Percentiles rank a stretch among this genome's conserved stretches.
Evolutionary conservation across 208 protist species (phyloP).

Genomic region (Porcisia hertigi): DNA sequence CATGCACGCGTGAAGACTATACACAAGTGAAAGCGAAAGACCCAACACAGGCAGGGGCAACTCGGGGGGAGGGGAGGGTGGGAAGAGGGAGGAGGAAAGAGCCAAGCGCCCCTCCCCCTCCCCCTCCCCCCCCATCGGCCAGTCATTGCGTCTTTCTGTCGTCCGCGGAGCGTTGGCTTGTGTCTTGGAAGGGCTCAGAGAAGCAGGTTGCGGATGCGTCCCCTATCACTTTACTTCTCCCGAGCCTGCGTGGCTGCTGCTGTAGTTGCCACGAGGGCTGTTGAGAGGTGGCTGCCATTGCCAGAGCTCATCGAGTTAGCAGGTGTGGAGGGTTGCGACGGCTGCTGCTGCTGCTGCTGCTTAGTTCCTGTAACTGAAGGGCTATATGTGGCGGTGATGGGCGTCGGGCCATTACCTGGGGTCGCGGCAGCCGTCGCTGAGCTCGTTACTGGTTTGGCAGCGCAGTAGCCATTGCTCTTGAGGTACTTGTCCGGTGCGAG

Average conservation of each 20-base stretch:
- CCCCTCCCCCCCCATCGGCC: not conserved
- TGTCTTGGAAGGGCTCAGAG: not conserved
- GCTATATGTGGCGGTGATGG: not conserved
- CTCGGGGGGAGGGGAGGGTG: not conserved
- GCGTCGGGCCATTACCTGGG: not conserved
- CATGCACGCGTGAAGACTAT: no score
- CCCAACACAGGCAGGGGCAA: no score
- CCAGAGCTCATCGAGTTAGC: not conserved
- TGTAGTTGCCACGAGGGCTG: not conserved
- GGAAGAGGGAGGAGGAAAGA: no score
- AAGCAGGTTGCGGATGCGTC: not conserved
- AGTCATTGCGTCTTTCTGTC: not conserved
- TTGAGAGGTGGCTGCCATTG: not conserved
- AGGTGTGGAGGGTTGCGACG: not conserved
- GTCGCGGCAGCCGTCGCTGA: not conserved
- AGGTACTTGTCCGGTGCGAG: constrained; percentile 48
- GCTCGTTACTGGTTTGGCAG: not conserved
- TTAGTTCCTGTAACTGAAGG: not conserved
- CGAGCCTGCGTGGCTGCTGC: not conserved
- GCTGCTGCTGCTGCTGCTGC: not conserved
- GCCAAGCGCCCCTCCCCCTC: not conserved
- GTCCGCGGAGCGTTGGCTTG: not conserved
- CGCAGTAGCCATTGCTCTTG: constrained; percentile 8
- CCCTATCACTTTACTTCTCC: not conserved
- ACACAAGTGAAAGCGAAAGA: no score